A percentile compares a stretch with the other conserved stretches of the same genome.
Conservation (phyloP, 2,329 filamentous ascomycete species). For the Hypoxylon sp. region DNA sequence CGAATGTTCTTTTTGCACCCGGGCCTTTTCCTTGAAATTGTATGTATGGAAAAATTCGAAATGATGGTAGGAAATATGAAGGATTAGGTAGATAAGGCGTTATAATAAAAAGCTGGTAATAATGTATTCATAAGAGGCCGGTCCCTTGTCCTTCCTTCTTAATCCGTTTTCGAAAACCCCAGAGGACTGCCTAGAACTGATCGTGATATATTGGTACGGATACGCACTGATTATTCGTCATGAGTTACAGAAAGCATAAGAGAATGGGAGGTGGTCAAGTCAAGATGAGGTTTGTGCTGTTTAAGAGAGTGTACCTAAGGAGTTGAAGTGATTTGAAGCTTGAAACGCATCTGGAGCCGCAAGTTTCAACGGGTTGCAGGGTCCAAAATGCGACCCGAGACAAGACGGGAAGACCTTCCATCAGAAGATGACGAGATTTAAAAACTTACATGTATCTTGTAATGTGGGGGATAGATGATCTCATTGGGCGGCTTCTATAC, state of each 20-base stretch:
- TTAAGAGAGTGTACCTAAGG: constrained; percentile 25
- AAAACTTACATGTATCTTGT: constrained; percentile 6
- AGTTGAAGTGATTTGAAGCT: constrained; percentile 35
- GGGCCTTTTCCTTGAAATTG: background rate
- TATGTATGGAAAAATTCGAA: constrained; percentile 6
- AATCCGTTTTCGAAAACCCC: background rate
- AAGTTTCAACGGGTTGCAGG: constrained; percentile 42
- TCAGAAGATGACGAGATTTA: constrained; percentile 39
- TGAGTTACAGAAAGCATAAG: constrained; percentile 12
- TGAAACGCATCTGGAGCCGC: constrained; percentile 44
- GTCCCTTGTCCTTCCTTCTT: background rate
- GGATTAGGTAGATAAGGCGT: background rate
- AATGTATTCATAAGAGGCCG: background rate
- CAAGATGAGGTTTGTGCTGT: constrained; percentile 31
- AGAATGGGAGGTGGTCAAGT: constrained; percentile 24
- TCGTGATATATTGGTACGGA: background rate
- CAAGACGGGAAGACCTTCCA: constrained; percentile 29
- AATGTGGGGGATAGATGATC: constrained; percentile 20
- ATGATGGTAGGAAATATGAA: too few species aligned
- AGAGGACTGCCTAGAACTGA: background rate
- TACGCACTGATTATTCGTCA: constrained; percentile 8
- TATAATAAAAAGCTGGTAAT: background rate
- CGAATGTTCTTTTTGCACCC: constrained; percentile 14
- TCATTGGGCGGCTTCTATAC: constrained; percentile 1
- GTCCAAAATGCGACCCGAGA: constrained; percentile 41